Base-by-base conservation (phyloP, 2,329 filamentous ascomycete species). In the Lecanoromycetidae sp. region DNA sequence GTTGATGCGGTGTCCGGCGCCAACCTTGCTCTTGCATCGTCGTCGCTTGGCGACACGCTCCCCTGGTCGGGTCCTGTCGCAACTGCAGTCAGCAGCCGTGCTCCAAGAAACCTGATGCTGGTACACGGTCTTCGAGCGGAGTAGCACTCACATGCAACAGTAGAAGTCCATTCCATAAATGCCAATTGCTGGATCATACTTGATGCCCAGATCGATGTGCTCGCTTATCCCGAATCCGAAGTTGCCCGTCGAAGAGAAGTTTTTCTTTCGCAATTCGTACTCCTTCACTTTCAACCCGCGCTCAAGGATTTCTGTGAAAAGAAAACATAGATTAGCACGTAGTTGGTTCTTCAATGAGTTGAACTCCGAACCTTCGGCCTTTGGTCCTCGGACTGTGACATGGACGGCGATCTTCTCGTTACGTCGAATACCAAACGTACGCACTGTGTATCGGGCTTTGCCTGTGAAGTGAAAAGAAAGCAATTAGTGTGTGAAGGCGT, bases 151-250 rank as follows among this genome's bases (percentile, higher is more conserved):
- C 91, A 98, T 98, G 87, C 90, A 96, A 85, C 83, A 88, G 84
- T 95, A 98, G 77, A 98, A 98, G 77, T 98, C 91, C 91, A 98
- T 98, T 71, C 91, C 88, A 79, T 94, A 95, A 71, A 95, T 95
- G 82, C 88, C 88, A 63, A 95, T 95, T 57, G 79, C 84, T 57
- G 88, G 88, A 76, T 95, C 88, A 78, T 95, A 95, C 83, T 98
- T 98, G 86, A 98, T 98, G 67, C 91, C 91, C 65, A 98, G 80
- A 80, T 98, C 91, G 74, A 98, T 98, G 84, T 98, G 91, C 78
- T 98, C 91, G 76, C 79, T 87, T 79, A 98, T 98, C 78, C 91
- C 91, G 80, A 98, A 98, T 63, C 91, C 91, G 71, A 98, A 98
- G 84, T 95, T 94, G 70, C 91, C 91, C 60, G 90, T 96, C 81